Percentiles rank a stretch among this genome's conserved stretches.
Evolutionary conservation across 2,329 filamentous ascomycete genomes (phyloP).

Genomic region (Aureobasidium sp.): DNA sequence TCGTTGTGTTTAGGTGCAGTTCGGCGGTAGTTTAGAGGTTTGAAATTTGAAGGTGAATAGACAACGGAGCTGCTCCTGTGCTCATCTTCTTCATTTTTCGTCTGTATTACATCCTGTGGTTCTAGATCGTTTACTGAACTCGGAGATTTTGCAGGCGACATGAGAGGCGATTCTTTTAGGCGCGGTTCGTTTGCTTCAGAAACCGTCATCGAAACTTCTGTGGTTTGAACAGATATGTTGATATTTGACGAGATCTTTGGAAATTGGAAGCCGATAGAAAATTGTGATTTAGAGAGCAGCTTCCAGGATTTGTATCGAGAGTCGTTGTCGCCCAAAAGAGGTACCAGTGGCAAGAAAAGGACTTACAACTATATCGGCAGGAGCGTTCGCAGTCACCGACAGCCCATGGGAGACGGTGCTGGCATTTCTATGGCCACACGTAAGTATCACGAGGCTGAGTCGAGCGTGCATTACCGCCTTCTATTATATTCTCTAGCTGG

Average conservation of each 20-base stretch:
- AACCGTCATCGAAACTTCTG: background rate
- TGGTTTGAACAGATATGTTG: background rate
- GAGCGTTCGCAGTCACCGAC: background rate
- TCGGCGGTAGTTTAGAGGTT: constrained; percentile 1
- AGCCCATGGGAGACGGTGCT: background rate
- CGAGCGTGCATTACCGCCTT: constrained; percentile 13
- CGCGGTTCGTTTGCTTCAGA: background rate
- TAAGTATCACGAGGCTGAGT: constrained; percentile 16
- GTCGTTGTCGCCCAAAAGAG: constrained; percentile 3
- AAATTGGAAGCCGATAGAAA: background rate
- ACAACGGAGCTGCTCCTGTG: background rate
- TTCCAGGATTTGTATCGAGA: constrained; percentile 1
- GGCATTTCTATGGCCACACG: constrained; percentile 2
- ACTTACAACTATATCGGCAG: constrained; percentile 5
- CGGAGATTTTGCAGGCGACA: constrained; percentile 8
- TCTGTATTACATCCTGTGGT: background rate
- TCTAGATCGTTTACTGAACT: background rate
- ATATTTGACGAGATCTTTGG: background rate
- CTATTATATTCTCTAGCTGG: constrained; percentile 13
- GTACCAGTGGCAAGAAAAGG: background rate
- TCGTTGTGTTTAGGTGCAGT: constrained; percentile 1
- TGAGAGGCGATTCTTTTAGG: constrained; percentile 2
- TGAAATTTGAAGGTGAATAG: constrained; percentile 2
- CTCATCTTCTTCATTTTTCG: background rate
- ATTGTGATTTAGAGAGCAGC: background rate